Evolutionary conservation across 805 yeast genomes (phyloP).

Genomic region (Saccharomycodes ludwigii): DNA sequence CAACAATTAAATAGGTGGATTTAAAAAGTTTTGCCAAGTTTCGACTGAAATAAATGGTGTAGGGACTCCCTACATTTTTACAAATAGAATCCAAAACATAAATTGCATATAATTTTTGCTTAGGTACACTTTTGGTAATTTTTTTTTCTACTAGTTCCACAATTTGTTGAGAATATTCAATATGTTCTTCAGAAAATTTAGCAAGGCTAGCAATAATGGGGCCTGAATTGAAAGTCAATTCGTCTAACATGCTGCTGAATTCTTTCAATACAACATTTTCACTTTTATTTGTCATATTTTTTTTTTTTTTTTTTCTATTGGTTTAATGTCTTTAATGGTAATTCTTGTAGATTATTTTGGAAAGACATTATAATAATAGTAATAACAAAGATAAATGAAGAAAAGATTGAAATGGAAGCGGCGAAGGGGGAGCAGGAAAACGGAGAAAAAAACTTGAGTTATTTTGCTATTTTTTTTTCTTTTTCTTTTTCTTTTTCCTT

Average conservation of each 20-base stretch:
- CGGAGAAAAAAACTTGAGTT: too few species aligned
- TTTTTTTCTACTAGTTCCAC: slow-evolving; percentile 64
- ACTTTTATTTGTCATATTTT: slow-evolving; percentile 13
- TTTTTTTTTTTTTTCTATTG: too few species aligned
- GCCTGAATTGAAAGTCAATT: slow-evolving; percentile 75
- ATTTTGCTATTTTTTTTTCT: too few species aligned
- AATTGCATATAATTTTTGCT: slow-evolving; percentile 71
- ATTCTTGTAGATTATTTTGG: too few species aligned
- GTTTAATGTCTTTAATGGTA: too few species aligned
- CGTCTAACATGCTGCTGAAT: slow-evolving; percentile 57
- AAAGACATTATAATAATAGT: too few species aligned
- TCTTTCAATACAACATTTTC: slow-evolving; percentile 35
- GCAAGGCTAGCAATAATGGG: slow-evolving; percentile 85
- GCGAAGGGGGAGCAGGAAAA: too few species aligned
- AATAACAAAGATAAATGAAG: too few species aligned
- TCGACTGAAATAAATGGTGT: slow-evolving; percentile 67
- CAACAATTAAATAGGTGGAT: slow-evolving; percentile 66
- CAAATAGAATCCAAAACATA: slow-evolving; percentile 85
- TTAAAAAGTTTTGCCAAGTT: slow-evolving; percentile 50
- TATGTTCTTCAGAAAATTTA: slow-evolving; percentile 74
- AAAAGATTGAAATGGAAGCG: too few species aligned
- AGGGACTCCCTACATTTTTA: slow-evolving; percentile 84
- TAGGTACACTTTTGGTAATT: slow-evolving; percentile 66
- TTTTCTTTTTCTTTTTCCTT: too few species aligned
- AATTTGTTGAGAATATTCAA: slow-evolving; percentile 63